Evolutionary conservation across 78 protist genomes (phyloP), one percentile per base, ranked within the genome.

Genomic region (Dictyostelium purpureum): DNA sequence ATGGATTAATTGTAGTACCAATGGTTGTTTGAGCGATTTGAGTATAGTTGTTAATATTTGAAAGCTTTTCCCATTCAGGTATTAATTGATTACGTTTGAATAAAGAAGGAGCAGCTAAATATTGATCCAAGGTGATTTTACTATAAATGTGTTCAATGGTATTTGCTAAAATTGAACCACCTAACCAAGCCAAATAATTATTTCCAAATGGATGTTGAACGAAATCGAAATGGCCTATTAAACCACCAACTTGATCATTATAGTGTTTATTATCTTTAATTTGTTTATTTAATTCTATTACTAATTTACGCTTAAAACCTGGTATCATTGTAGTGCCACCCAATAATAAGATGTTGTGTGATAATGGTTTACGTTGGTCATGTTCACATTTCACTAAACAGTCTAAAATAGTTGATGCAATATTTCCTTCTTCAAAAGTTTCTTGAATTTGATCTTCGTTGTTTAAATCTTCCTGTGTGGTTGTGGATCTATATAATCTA

Each of bases 161-260:
- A 52, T 24, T 75, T 16, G 52, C 80, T 26, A 52, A 33, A 14
- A 85, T 24, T 11, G 92, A 85, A 6, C 75, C 92, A 47, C 92
- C 92, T n/a, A 85, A 59, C 92, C 92, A 85, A 63, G 66, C 31
- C 24, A 85, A 19, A 45, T 70, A 85, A 37, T 85, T 85, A 42
- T 79, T 52, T 73, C 73, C 81, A 54, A 61, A 85, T 45, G 42
- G 26, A 47, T 85, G 92, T 28, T 85, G 40, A 33, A 85, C 73
- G 35, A 73, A 56, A 0, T 85, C 59, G 14, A 85, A 73, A 47
- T 85, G 92, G 31, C 65, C 65, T 1, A 24, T 28, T n/a, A 85
- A 57, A 19, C 83, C 83, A 10, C 5, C 4, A 6, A 85, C 16
- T 40, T 35, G 31, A 5, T 40, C 33, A 28, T n/a, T 26, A 45